A percentile compares a stretch with the other conserved stretches of the same genome.
phyloP scores from a whole-genome alignment of 805 yeast genomes.

The Nakazawaea anatomiae region DNA sequence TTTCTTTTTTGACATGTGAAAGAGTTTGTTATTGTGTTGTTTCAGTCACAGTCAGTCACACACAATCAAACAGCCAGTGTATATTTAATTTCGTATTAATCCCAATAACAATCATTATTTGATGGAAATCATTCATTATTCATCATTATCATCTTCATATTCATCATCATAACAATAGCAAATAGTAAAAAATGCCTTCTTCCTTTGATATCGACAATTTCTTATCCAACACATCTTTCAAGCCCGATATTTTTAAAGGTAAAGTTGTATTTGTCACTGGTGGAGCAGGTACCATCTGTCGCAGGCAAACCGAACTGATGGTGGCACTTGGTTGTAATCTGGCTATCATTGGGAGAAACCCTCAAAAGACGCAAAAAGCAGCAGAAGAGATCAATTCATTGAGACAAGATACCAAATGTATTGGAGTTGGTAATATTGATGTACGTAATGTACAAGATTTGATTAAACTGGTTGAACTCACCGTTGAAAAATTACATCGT shows the following conservation, averaged over 20 bases:
- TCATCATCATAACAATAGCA: neutral
- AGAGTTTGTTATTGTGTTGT: too few species aligned
- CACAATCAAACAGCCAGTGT: too few species aligned
- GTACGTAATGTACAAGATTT: slow-evolving; percentile 67
- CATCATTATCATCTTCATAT: too few species aligned
- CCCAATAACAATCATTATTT: too few species aligned
- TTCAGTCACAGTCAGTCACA: too few species aligned
- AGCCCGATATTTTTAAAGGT: slow-evolving; percentile 66
- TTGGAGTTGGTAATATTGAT: slow-evolving; percentile 70
- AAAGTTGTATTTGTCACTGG: slow-evolving; percentile 92
- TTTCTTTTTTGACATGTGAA: neutral
- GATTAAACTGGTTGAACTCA: slow-evolving; percentile 53
- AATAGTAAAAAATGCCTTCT: neutral
- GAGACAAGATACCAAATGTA: slow-evolving; percentile 56
- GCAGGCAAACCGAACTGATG: slow-evolving; percentile 83
- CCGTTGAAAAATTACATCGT: slow-evolving; percentile 65
- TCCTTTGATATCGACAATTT: slow-evolving; percentile 1
- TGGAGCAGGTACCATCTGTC: slow-evolving; percentile 94
- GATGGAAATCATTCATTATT: too few species aligned
- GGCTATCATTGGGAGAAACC: slow-evolving; percentile 76
- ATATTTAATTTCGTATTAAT: too few species aligned
- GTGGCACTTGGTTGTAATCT: slow-evolving; percentile 83
- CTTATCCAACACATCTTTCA: slow-evolving; percentile 23
- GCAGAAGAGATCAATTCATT: slow-evolving; percentile 60
- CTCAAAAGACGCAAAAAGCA: slow-evolving; percentile 55